These are phyloP conservation scores for Moniliophthora roreri DNA, from an alignment of 1,284 basidiomycete species.

Conservation along the genomic window DNA sequence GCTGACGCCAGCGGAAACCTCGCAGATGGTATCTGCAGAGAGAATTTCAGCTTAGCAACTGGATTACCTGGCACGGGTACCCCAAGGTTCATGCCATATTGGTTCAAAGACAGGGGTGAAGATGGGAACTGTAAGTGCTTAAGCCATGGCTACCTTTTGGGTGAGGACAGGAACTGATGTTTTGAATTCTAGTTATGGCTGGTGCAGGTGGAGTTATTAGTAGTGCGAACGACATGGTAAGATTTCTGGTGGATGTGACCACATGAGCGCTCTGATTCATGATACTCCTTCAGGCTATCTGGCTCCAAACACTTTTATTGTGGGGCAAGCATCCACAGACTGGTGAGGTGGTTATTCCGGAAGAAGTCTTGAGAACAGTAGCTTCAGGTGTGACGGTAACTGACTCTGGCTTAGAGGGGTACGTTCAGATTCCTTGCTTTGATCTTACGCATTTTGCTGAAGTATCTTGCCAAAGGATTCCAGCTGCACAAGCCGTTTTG, in stretches of 20 bases:
- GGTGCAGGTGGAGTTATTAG: conserved; percentile 28
- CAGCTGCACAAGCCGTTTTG: conserved; percentile 11
- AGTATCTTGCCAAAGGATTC: conserved; percentile 4
- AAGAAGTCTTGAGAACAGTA: conserved; percentile 20
- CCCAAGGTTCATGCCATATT: conserved; percentile 19
- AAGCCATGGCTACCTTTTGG: neutral
- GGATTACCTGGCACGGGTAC: conserved; percentile 20
- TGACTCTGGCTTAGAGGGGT: conserved; percentile 14
- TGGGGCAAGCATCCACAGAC: conserved; percentile 23
- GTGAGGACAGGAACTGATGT: neutral
- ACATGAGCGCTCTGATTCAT: neutral
- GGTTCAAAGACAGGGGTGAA: conserved; percentile 18
- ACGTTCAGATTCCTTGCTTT: neutral
- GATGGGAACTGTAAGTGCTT: conserved; percentile 23
- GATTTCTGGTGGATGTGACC: neutral
- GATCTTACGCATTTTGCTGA: conserved; percentile 1
- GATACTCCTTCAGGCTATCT: conserved; percentile 20
- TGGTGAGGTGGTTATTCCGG: conserved; percentile 19
- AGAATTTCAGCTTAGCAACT: conserved; percentile 13
- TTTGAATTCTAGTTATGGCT: conserved; percentile 13
- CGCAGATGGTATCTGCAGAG: conserved; percentile 17
- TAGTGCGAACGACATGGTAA: conserved; percentile 25
- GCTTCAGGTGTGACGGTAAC: conserved; percentile 21
- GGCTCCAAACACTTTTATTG: conserved; percentile 24
- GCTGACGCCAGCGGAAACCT: conserved; percentile 18